A percentile compares a stretch with the other conserved stretches of the same genome.
These are phyloP conservation scores for Talaromyces islandicus DNA, from an alignment of 2,329 filamentous ascomycete genomes.

Conservation along the genomic window DNA sequence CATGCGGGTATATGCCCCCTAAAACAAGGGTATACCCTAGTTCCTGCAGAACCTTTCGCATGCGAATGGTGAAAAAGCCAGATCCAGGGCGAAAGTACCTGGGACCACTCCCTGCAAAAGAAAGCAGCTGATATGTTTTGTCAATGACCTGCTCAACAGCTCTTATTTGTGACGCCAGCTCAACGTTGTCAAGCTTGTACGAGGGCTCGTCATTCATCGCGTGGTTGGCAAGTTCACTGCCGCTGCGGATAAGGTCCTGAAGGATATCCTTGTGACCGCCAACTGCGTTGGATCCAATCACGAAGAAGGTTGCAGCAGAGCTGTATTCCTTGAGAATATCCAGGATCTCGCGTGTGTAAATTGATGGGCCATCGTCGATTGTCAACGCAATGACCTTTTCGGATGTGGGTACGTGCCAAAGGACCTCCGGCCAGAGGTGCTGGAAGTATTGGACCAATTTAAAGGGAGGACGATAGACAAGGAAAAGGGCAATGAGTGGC, in stretches of 20 bases:
- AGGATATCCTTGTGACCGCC: slow-evolving; percentile 43
- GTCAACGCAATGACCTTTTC: slow-evolving; percentile 72
- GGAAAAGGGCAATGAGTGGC: slow-evolving; percentile 46
- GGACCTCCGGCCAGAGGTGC: slow-evolving; percentile 67
- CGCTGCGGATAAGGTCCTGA: slow-evolving; percentile 52
- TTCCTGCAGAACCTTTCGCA: slow-evolving; percentile 55
- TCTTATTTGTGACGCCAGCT: slow-evolving; percentile 58
- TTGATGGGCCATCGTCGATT: slow-evolving; percentile 78
- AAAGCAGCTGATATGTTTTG: slow-evolving; percentile 44
- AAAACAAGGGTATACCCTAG: slow-evolving; percentile 70
- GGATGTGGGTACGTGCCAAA: slow-evolving; percentile 58
- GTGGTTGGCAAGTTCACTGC: slow-evolving; percentile 77
- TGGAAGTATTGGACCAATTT: slow-evolving; percentile 65
- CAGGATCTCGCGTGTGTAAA: slow-evolving; percentile 65
- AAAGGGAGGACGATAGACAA: slow-evolving; percentile 75
- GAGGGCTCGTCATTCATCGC: slow-evolving; percentile 83
- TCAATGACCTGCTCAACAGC: slow-evolving; percentile 58
- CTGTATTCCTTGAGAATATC: slow-evolving; percentile 58
- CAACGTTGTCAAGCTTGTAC: slow-evolving; percentile 51
- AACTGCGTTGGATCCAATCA: slow-evolving; percentile 71
- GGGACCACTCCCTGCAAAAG: slow-evolving; percentile 33
- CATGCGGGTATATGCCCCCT: slow-evolving; percentile 82
- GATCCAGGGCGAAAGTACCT: slow-evolving; percentile 79
- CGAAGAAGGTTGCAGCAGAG: slow-evolving; percentile 78
- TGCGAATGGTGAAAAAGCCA: slow-evolving; percentile 70